Evolutionary conservation across 106 monocot genomes (phyloP).

Genomic region (Alisma plantagoaquatica): DNA sequence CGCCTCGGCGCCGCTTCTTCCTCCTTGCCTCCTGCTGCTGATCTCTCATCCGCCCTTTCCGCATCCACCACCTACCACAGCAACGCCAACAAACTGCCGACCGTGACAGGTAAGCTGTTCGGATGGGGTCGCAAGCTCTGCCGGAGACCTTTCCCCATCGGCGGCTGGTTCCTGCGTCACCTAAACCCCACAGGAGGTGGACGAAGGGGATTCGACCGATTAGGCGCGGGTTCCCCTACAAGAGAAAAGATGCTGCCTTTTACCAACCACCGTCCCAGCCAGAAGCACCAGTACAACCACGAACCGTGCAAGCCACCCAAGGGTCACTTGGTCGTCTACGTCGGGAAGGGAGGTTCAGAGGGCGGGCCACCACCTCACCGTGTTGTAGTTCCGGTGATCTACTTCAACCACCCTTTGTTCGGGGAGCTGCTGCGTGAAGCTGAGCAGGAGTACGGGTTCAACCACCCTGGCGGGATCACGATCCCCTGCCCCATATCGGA

Average conservation of each 20-base stretch:
- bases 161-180: neutral
- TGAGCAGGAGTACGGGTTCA: slow-evolving; percentile 47
- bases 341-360: slow-evolving; percentile 9
- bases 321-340: slow-evolving; percentile 58
- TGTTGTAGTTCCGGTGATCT: slow-evolving; percentile 50
- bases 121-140: slow-evolving; percentile 6
- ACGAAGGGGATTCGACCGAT: too few relatives aligned
- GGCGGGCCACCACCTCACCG: slow-evolving; percentile 17
- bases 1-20: neutral
- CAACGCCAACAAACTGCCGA: neutral
- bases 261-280: too few relatives aligned
- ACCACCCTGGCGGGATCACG: slow-evolving; percentile 61
- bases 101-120: neutral
- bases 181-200: neutral
- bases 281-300: too few relatives aligned
- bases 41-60: too few relatives aligned
- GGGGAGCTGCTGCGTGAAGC: slow-evolving; percentile 54
- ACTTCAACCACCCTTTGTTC: slow-evolving; percentile 75
- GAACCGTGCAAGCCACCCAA: slow-evolving; percentile 21
- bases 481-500: slow-evolving; percentile 43
- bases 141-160: neutral
- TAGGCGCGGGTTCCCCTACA: too few relatives aligned
- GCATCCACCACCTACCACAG: too few relatives aligned
- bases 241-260: too few relatives aligned
- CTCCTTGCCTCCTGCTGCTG: too few relatives aligned